phyloP scores from a whole-genome alignment of 2,329 filamentous ascomycete genomes.

The Sporothrix variecibatus region DNA sequence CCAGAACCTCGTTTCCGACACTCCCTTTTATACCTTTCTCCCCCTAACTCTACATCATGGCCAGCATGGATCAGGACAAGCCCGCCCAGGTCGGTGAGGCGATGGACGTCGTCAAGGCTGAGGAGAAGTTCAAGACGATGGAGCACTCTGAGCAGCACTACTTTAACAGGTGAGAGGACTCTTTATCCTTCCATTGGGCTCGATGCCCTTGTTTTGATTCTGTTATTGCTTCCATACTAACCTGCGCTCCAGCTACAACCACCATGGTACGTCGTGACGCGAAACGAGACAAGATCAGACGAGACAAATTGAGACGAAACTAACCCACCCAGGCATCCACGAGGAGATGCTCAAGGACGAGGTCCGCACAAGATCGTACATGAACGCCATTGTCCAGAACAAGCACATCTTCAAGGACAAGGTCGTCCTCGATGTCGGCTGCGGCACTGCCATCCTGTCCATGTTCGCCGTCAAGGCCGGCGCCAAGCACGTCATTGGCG shows the following conservation, averaged over 20 bases:
- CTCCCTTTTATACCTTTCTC: background rate
- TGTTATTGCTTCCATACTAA: conserved; percentile 17
- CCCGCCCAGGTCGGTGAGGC: conserved; percentile 38
- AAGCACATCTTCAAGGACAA: conserved; percentile 90
- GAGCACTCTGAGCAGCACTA: conserved; percentile 98
- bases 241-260: conserved; percentile 74
- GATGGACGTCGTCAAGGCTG: conserved; percentile 62
- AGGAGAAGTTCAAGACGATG: conserved; percentile 69
- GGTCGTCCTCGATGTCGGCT: conserved; percentile 93
- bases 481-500: conserved; percentile 97
- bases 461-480: conserved; percentile 98
- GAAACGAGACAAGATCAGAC: background rate
- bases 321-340: conserved; percentile 70
- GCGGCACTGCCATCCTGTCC: conserved; percentile 95
- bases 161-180: conserved; percentile 81
- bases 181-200: background rate
- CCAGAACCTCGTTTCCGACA: background rate
- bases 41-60: background rate
- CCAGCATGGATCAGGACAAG: conserved; percentile 17
- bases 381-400: conserved; percentile 97
- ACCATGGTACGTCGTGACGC: conserved; percentile 71
- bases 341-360: conserved; percentile 99
- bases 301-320: background rate
- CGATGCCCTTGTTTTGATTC: background rate
- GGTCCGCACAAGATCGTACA: conserved; percentile 93